Base-by-base conservation (phyloP, 2,329 filamentous ascomycete genomes). In the Colletotrichum gloeosporioides region DNA sequence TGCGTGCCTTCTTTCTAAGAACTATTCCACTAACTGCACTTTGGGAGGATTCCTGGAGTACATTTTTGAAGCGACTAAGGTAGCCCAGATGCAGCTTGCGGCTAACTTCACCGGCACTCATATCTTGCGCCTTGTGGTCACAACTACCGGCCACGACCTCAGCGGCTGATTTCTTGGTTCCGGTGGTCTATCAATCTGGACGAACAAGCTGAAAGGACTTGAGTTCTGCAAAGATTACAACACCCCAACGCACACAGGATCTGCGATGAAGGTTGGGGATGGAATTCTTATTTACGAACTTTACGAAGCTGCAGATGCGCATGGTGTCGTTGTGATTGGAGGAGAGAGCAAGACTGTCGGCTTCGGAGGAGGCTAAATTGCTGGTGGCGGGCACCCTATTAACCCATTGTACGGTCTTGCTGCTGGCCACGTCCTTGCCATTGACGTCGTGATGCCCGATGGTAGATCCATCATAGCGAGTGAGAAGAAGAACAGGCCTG, bases 371-470 rank as follows among this genome's bases (percentile, higher is more conserved):
- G 92, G 92, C 1, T 93, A 90, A 78, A 88, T 85, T 85, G 22
- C 22, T 3, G 90, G 91, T 79, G 91, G 91, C 15, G 92, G 92
- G 0, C 90, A 92, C 79, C 84, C 87, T 0, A 83, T 93, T 1
- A 85, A 84, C 34, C 88, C 88, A 2, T 83, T 80, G 16, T 90
- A 89, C 61, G 92, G 92, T 6, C 84, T 94, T 0, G 89, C 83
- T 16, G 91, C 90, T 0, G 92, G 93, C 76, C 88, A 71, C 53
- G 68, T 71, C 8, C 81, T 90, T n/a, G 84, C 86, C 27, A 85
- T 88, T 77, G 85, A 89, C 67, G 84, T 90, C 31, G 85, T 90
- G 16, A 86, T 86, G 3, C 82, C 87, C 1, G 84, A 86, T 53
- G 88, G 88, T 3, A 78, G 82, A 5, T 84, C 87, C 59, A 78